Evolutionary conservation across 768 basidiomycete genomes (phyloP).

Genomic region (Hygrocybe coccinea): DNA sequence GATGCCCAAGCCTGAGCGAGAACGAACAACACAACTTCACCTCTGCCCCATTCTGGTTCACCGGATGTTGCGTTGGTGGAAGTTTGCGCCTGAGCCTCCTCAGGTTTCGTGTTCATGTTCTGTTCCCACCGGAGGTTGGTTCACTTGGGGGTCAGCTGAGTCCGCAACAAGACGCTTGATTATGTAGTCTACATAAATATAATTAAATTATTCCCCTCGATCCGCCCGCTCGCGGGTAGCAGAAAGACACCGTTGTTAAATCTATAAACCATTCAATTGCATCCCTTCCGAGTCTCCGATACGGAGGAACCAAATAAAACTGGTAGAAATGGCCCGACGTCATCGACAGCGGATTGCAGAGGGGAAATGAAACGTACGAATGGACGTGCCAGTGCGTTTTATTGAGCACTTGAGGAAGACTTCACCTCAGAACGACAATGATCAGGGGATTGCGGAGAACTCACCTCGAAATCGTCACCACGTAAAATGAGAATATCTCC

Average conservation of each 20-base stretch:
- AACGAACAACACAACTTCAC: constrained; percentile 20
- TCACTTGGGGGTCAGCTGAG: not conserved
- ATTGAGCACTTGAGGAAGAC: constrained; percentile 36
- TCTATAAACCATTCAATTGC: not conserved
- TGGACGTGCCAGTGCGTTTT: constrained; percentile 41
- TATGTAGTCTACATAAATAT: not conserved
- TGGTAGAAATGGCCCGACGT: not conserved
- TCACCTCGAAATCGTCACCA: constrained; percentile 42
- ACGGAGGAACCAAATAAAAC: constrained; percentile 1
- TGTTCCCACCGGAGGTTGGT: not conserved
- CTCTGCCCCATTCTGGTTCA: constrained; percentile 44
- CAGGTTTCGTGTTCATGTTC: not conserved
- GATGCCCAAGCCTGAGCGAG: not conserved
- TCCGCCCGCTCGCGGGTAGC: no score
- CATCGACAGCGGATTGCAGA: not conserved
- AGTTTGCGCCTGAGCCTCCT: not conserved
- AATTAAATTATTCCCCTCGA: no score
- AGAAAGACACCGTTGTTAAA: not conserved
- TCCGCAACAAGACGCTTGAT: no score
- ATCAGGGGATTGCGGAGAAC: constrained; percentile 7
- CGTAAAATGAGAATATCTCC: constrained; percentile 40
- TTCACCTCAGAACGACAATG: not conserved
- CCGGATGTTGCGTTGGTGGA: constrained; percentile 8
- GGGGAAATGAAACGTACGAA: constrained; percentile 31
- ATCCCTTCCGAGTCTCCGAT: not conserved